Evolutionary conservation across 441 rosid species (phyloP), one percentile per base, ranked within the genome.

Genomic region (Bruguiera hainesii): DNA sequence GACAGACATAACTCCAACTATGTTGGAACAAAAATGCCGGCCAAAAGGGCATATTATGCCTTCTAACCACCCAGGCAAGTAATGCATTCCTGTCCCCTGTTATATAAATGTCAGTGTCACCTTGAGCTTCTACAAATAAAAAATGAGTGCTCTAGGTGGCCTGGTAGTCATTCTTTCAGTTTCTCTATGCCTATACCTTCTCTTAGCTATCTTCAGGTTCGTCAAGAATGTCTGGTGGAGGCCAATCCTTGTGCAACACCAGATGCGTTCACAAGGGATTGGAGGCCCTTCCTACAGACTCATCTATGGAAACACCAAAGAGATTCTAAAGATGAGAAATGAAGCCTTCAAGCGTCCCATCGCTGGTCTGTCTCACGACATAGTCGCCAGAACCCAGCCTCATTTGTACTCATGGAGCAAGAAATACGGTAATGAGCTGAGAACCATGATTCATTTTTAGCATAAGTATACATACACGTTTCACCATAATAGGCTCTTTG

Each of bases 241-340:
- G 1, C 86, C 79, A n/a, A 63, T 33, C 3, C 65, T 63, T 31
- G 26, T 77, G 2, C 78, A 76, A 7, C 11, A 16, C 50, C 30
- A 48, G 21, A 69, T 80, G 80, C 51, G 37, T 6, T 29, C 67
- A 6, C 77, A 76, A 20, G 82, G 85, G 52, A 63, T 85, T 65
- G 67, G 25, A 63, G 83, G 89, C 7, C 80, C 83, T 64, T 60
- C 79, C 61, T 80, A 78, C 60, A 76, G 46, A 25, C 76, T 81
- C 60, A 20, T 79, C 37, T 50, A 76, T 37, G 87, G 85, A 55
- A 81, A 67, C 69, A 56, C 65, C 58, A 73, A 60, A 59, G 81
- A 83, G n/a, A 67, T 70, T 7, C 6, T 65, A 15, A 18, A 25
- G 25, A 75, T 81, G 80, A 70, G 56, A 53, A 65, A 75, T 1